These are phyloP conservation scores for Macrolepiota dolichaula DNA, from an alignment of 768 basidiomycete genomes.

Conservation along the genomic window DNA sequence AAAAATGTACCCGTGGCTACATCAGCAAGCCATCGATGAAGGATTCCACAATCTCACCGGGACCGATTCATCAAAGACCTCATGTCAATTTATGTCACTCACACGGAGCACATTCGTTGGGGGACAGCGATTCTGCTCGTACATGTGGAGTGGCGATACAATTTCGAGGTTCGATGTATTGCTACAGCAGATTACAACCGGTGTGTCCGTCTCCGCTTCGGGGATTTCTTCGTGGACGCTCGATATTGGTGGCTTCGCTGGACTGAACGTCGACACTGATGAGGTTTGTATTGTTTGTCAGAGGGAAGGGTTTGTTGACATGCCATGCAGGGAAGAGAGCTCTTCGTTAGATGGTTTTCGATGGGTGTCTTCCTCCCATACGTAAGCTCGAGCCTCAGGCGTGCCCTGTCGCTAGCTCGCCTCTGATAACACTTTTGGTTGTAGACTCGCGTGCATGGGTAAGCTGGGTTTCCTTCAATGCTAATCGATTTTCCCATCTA, in stretches of 20 bases:
- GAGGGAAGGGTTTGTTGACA: not conserved
- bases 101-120: constrained; percentile 33
- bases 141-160: constrained; percentile 35
- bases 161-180: constrained; percentile 30
- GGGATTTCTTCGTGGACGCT: constrained; percentile 35
- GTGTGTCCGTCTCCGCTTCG: constrained; percentile 30
- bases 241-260: constrained; percentile 33
- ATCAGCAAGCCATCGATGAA: constrained; percentile 34
- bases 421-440: not conserved
- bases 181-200: constrained; percentile 31
- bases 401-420: not conserved
- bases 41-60: constrained; percentile 30
- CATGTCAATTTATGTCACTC: constrained; percentile 31
- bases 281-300: constrained; percentile 14
- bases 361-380: constrained; percentile 36
- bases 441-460: constrained; percentile 11
- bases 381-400: constrained; percentile 18
- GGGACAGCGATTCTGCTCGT: constrained; percentile 34
- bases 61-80: constrained; percentile 14
- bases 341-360: constrained; percentile 32
- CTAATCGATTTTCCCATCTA: not conserved
- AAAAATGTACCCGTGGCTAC: constrained; percentile 36
- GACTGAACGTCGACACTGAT: constrained; percentile 27
- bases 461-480: not conserved
- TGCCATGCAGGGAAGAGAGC: constrained; percentile 23